Conservation (phyloP, 441 rosid species). For the Erodium trifolium region DNA sequence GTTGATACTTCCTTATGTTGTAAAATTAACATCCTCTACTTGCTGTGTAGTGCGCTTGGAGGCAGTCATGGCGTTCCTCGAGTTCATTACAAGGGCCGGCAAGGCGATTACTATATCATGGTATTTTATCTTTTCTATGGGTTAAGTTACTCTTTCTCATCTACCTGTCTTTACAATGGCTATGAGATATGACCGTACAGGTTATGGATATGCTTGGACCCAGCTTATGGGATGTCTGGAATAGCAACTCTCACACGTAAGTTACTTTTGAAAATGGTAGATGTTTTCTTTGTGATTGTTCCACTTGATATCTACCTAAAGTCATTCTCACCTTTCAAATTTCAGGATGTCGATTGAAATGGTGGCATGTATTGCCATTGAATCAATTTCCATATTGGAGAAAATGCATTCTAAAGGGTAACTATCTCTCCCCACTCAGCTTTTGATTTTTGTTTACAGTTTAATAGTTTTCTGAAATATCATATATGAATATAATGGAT, state of each 20-base stretch:
- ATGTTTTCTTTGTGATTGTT: background rate
- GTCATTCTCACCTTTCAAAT: background rate
- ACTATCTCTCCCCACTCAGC: background rate
- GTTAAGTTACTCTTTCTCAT: background rate
- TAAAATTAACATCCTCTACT: background rate
- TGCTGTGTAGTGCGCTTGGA: conserved; percentile 55
- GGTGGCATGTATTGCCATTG: conserved; percentile 98
- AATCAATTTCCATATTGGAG: conserved; percentile 83
- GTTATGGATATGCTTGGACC: conserved; percentile 97
- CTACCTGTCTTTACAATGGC: background rate
- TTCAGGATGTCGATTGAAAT: conserved; percentile 73
- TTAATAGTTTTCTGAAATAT: too few relatives aligned
- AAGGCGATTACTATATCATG: conserved; percentile 88
- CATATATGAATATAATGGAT: too few relatives aligned
- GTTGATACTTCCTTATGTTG: background rate
- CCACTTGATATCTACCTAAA: background rate
- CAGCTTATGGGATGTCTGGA: conserved; percentile 97
- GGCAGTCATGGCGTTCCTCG: conserved; percentile 95
- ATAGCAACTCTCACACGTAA: conserved; percentile 66
- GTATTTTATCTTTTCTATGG: conserved; percentile 30
- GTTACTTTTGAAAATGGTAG: background rate
- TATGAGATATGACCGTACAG: conserved; percentile 29
- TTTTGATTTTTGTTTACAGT: too few relatives aligned
- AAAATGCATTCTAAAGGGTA: conserved; percentile 89
- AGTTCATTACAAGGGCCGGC: conserved; percentile 82